phyloP scores from a whole-genome alignment of 2,329 filamentous ascomycete species.

The Colletotrichum liriopes region DNA sequence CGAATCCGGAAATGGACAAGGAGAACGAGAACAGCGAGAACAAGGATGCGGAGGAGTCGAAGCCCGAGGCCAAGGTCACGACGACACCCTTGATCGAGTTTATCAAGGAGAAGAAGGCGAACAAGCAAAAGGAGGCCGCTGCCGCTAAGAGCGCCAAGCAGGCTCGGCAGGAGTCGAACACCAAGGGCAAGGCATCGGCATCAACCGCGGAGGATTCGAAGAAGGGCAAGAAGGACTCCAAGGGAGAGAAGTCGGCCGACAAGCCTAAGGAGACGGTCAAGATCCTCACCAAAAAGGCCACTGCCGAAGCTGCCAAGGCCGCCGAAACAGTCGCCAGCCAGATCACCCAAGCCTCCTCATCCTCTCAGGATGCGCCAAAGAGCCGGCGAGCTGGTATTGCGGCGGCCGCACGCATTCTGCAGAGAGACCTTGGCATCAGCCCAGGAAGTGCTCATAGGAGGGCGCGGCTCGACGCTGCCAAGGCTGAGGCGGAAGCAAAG shows the following conservation, averaged over 20 bases:
- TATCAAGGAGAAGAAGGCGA: conserved; percentile 92
- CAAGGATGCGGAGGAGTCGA: conserved; percentile 64
- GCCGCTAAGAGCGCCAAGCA: conserved; percentile 72
- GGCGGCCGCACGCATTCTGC: conserved; percentile 75
- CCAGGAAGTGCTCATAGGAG: conserved; percentile 75
- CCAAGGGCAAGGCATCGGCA: conserved; percentile 61
- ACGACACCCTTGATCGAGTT: conserved; percentile 93
- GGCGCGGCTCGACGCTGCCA: conserved; percentile 71
- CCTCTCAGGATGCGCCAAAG: conserved; percentile 62
- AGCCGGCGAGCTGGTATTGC: conserved; percentile 74
- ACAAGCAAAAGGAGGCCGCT: conserved; percentile 72
- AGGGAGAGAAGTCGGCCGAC: conserved; percentile 65
- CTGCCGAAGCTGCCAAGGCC: conserved; percentile 64
- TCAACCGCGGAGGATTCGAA: conserved; percentile 62
- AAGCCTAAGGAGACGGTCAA: conserved; percentile 74
- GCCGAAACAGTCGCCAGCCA: conserved; percentile 61
- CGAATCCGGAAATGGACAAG: conserved; percentile 73
- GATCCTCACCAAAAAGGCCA: conserved; percentile 73
- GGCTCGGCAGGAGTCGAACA: conserved; percentile 66
- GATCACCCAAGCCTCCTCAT: conserved; percentile 52
- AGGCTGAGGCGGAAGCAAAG: conserved; percentile 67
- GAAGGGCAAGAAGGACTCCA: conserved; percentile 73
- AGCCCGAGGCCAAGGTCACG: conserved; percentile 74
- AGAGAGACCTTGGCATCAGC: conserved; percentile 77
- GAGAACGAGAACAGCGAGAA: conserved; percentile 63